Evolutionary conservation across 495 filamentous ascomycete species (phyloP), one percentile per base, ranked within the genome.

Genomic region (Penicillium psychrofluorescens): DNA sequence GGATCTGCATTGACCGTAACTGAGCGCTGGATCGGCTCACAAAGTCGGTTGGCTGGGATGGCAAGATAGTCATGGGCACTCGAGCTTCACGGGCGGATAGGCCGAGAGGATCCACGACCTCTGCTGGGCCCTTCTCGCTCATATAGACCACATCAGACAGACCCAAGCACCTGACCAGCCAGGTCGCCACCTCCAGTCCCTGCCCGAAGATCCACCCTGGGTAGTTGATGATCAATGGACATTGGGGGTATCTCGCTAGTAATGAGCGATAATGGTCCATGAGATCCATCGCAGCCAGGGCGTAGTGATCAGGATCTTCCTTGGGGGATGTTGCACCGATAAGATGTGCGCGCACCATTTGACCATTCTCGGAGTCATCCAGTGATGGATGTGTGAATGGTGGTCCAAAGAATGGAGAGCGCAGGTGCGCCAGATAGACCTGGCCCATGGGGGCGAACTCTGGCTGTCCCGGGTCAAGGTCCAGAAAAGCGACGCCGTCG

Each of bases 401-500:
- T 4, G 86, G 84, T 0, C 84, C 81, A 36, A 95, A 74, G 42
- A 85, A 82, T 0, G 80, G 82, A 15, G 74, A 66, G 10, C 64
- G 67, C 1, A 92, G 49, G 15, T 79, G 71, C 10, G 83, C 67
- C 3, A 95, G 78, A 15, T 86, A 89, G 10, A 95, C 54, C 27
- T 86, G 80, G 7, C 89, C 88, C 38, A 85, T 83, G 0, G 85
- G 75, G 0, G 79, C 81, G 51, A 83, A 92, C 55, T 95, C 88
- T 11, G 89, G 86, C 58, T 90, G 86, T 2, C 84, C 85, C 2
- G 88, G 85, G 52, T 95, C 89, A 6, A 95, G 65, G 54, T 95
- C 90, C 7, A 95, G 74, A 35, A 88, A 75, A 38, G 75, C 77
- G 8, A 87, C 76, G 5, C 61, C 65, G 36, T 71, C 61, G 27